These are phyloP conservation scores for Pseudocercospora eumusae DNA, from an alignment of 2,329 filamentous ascomycete genomes.

Conservation along the genomic window DNA sequence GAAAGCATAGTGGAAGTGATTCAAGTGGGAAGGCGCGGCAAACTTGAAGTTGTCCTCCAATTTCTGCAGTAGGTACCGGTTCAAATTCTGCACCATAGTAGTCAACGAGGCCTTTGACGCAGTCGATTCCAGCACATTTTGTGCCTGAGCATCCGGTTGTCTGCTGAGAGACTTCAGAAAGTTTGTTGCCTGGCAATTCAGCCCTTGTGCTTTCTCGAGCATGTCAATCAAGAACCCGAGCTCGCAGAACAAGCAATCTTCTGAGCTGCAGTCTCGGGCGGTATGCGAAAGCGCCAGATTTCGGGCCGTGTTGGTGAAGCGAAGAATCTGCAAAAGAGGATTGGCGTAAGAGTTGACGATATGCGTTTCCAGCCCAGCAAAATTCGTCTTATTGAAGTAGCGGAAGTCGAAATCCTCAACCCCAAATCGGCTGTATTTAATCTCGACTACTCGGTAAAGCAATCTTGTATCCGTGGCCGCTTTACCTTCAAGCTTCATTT, in stretches of 20 bases:
- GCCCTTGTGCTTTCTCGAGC: slow-evolving; percentile 91
- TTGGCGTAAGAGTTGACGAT: slow-evolving; percentile 98
- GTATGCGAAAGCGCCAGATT: slow-evolving; percentile 89
- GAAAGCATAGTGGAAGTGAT: slow-evolving; percentile 70
- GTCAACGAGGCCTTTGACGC: slow-evolving; percentile 71
- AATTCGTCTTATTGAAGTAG: slow-evolving; percentile 91
- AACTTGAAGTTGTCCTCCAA: slow-evolving; percentile 63
- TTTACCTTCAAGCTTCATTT: slow-evolving; percentile 68
- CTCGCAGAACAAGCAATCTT: slow-evolving; percentile 87
- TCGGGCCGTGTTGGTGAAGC: slow-evolving; percentile 83
- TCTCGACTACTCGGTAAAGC: slow-evolving; percentile 92
- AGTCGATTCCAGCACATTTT: slow-evolving; percentile 85
- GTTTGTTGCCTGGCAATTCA: slow-evolving; percentile 95
- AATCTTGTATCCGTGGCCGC: slow-evolving; percentile 79
- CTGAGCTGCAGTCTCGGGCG: slow-evolving; percentile 77
- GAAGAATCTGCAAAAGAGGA: slow-evolving; percentile 82
- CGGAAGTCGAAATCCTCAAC: slow-evolving; percentile 99
- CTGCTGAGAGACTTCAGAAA: slow-evolving; percentile 85
- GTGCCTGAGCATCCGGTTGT: slow-evolving; percentile 72
- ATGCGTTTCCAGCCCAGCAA: slow-evolving; percentile 91
- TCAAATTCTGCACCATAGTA: slow-evolving; percentile 80
- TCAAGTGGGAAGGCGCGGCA: slow-evolving; percentile 53
- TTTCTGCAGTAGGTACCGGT: slow-evolving; percentile 80
- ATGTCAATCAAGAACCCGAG: slow-evolving; percentile 96
- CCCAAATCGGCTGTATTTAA: slow-evolving; percentile 98